Evolutionary conservation across 371 early-diverging fungal species (phyloP).

Genomic region (Mucor circinelloides): DNA sequence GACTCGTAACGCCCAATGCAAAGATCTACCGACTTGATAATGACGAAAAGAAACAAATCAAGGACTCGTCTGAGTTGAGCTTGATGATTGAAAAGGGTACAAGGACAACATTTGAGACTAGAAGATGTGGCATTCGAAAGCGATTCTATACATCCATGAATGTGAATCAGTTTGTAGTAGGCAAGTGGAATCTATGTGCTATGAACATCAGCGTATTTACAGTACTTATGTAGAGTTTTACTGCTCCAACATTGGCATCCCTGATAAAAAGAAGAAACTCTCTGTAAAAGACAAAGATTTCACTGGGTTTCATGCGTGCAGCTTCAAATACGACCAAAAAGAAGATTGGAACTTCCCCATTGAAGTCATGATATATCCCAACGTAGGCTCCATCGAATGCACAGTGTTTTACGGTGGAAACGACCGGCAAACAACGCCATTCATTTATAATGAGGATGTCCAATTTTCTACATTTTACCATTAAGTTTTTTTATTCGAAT

Average conservation of each 20-base stretch:
- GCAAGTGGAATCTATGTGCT: neutral
- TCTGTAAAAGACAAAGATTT: neutral
- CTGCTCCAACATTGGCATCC: neutral
- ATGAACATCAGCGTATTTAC: neutral
- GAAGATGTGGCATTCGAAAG: neutral
- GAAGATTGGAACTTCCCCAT: neutral
- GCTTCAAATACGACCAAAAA: neutral
- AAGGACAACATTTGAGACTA: neutral
- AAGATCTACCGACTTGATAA: neutral
- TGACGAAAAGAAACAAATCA: neutral
- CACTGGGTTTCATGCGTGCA: neutral
- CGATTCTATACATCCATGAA: neutral
- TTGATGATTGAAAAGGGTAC: neutral
- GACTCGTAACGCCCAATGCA: neutral
- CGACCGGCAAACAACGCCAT: neutral
- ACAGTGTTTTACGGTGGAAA: neutral
- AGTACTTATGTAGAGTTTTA: neutral
- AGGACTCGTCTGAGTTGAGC: neutral
- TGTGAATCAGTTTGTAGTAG: neutral
- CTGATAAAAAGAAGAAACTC: neutral
- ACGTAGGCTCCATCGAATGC: neutral
- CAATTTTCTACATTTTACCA: neutral
- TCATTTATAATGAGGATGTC: neutral
- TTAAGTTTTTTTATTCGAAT: neutral
- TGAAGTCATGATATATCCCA: neutral